A percentile compares a stretch with the other conserved stretches of the same genome.
These are phyloP conservation scores for Russula foetens DNA, from an alignment of 768 basidiomycete genomes.

Conservation along the genomic window DNA sequence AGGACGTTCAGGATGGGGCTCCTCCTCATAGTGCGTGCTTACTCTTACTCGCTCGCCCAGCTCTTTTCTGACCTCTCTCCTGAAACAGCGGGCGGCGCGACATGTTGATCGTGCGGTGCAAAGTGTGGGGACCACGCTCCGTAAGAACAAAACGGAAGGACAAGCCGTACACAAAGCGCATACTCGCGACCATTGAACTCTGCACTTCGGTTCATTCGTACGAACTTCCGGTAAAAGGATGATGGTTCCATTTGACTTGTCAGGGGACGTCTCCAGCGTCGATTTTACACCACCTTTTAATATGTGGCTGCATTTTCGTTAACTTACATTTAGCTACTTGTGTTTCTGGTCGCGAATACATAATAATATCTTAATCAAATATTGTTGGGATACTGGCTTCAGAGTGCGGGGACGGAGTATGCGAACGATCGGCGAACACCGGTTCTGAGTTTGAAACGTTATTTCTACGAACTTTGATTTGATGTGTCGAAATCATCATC, in stretches of 20 bases:
- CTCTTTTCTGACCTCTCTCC: not conserved
- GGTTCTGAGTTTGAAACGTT: slow-evolving; percentile 8
- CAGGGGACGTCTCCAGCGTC: too few species aligned
- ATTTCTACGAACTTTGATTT: slow-evolving; percentile 10
- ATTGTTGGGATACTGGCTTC: too few species aligned
- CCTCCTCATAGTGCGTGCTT: slow-evolving; percentile 3
- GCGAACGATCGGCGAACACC: slow-evolving; percentile 1
- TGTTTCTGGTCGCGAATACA: not conserved
- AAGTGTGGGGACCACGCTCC: not conserved
- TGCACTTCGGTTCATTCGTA: not conserved
- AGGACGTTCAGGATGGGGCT: slow-evolving; percentile 17
- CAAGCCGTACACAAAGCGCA: not conserved
- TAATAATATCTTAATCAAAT: not conserved
- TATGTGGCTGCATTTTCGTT: not conserved
- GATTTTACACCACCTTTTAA: not conserved
- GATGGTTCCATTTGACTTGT: too few species aligned
- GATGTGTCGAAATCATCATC: not conserved
- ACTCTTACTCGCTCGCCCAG: not conserved
- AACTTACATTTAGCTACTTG: too few species aligned
- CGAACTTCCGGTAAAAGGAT: not conserved
- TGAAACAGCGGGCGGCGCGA: slow-evolving; percentile 3
- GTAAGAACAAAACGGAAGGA: not conserved
- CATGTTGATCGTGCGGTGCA: slow-evolving; percentile 11
- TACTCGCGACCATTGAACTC: not conserved
- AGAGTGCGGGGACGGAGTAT: too few species aligned